A percentile compares a stretch with the other conserved stretches of the same genome.
Conservation (phyloP, 177 flowering plant genomes). For the Vitis hybrid region DNA sequence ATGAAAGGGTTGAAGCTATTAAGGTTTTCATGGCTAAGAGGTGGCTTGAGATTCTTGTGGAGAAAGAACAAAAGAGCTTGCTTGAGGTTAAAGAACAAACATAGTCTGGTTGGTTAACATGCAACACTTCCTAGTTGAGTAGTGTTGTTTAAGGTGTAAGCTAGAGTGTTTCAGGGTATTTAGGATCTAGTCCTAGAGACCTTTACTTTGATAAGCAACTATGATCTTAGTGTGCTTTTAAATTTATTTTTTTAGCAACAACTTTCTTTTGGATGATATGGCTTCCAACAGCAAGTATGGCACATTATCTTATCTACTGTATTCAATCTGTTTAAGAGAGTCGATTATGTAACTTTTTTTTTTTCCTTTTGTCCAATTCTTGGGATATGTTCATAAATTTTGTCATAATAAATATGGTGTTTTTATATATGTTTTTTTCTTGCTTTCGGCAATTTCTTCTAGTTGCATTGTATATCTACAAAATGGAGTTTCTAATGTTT, state of each 20-base stretch:
- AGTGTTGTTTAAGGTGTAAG: slow-evolving; percentile 34
- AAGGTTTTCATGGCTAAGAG: slow-evolving; percentile 76
- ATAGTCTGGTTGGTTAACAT: slow-evolving; percentile 57
- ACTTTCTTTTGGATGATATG: not conserved
- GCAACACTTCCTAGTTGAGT: slow-evolving; percentile 73
- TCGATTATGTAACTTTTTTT: not conserved
- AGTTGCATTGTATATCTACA: not conserved
- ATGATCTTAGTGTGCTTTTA: slow-evolving; percentile 19
- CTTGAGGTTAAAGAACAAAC: slow-evolving; percentile 28
- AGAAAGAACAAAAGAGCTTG: slow-evolving; percentile 59
- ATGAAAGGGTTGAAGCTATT: slow-evolving; percentile 74
- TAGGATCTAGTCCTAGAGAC: slow-evolving; percentile 44
- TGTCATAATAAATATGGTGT: not conserved
- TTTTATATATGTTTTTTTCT: not conserved
- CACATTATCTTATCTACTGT: not conserved
- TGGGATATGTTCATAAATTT: slow-evolving; percentile 4
- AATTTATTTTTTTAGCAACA: not conserved
- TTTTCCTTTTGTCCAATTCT: not conserved
- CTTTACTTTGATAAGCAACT: slow-evolving; percentile 69
- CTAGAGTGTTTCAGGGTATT: slow-evolving; percentile 39
- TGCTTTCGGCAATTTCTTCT: not conserved
- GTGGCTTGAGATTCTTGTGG: slow-evolving; percentile 63
- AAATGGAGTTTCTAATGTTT: not conserved
- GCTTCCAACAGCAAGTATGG: slow-evolving; percentile 2
- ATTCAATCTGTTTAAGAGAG: not conserved